Evolutionary conservation across 2,329 filamentous ascomycete genomes (phyloP), one percentile per base, ranked within the genome.

Genomic region (Fusarium virguliforme): DNA sequence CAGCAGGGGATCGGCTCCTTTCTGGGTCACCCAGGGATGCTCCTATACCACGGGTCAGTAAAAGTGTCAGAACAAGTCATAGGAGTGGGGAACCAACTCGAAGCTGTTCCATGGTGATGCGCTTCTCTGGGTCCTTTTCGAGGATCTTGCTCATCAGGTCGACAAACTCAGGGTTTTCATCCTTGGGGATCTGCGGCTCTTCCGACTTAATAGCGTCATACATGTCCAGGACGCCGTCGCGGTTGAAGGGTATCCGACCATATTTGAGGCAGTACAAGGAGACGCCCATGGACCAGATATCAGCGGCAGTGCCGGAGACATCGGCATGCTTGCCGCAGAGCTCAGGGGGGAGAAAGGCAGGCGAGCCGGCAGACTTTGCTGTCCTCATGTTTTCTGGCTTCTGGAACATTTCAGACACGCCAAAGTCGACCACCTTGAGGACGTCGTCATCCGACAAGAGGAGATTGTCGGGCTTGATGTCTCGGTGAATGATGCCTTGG

Each of bases 221-320:
- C 68, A 98, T 89, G 56, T 97, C 95, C 62, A 98, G 85, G 65
- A 98, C 90, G 18, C 90, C 90, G 6, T 88, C 85, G 62, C 91
- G 89, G 76, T 95, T 92, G 77, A 98, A 99, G 0, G 96, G 96
- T 67, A 99, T 91, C 55, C 85, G 87, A 34, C 96, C 96, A 76
- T 97, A 98, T 67, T 92, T 91, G 40, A 99, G 86, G 79, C 96
- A 99, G 79, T 95, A 98, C 3, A 99, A 85, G 2, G 95, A 97
- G 8, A 98, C 91, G 7, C 96, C 96, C 95, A 98, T 98, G 4
- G 95, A 97, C 96, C 96, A 99, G 60, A 99, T 94, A 81, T 99
- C 96, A 4, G 94, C 94, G 4, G 95, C 94, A 74, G 90, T 92
- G 10, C 96, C 96, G 3, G 93, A 95, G 2, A 98, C 91, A 72